These are phyloP conservation scores for Syncephalis plumigaleata DNA, from an alignment of 371 early-diverging fungal genomes.

Conservation along the genomic window DNA sequence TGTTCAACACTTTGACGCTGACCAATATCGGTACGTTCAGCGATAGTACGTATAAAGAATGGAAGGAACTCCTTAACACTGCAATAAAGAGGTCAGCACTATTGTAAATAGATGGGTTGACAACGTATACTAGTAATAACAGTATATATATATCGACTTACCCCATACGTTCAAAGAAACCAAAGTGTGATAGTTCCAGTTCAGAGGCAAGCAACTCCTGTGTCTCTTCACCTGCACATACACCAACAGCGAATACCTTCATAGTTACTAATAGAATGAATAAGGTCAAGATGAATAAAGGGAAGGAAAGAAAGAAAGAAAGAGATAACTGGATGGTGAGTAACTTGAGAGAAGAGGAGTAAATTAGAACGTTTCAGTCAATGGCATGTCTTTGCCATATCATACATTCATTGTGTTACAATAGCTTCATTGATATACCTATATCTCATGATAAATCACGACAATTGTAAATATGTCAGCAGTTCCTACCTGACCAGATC, in stretches of 20 bases:
- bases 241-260: conserved; percentile 10
- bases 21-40: conserved; percentile 71
- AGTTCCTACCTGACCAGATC: no score
- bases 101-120: no score
- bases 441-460: no score
- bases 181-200: conserved; percentile 65
- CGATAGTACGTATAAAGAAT: conserved; percentile 69
- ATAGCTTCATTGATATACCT: no score
- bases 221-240: conserved; percentile 2
- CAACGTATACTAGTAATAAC: neutral
- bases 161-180: conserved; percentile 79
- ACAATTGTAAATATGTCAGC: no score
- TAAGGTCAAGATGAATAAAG: no score
- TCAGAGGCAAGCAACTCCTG: conserved; percentile 33
- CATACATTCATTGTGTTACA: no score
- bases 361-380: no score
- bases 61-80: conserved; percentile 83
- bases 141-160: conserved; percentile 12
- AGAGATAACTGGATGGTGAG: no score
- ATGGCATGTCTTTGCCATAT: no score
- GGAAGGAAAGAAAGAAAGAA: no score
- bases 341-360: no score
- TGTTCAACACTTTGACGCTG: conserved; percentile 75
- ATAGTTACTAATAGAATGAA: conserved; percentile 4
- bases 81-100: conserved; percentile 5